phyloP scores from a whole-genome alignment of 208 protist genomes.

The Wallacemonas sp. region DNA sequence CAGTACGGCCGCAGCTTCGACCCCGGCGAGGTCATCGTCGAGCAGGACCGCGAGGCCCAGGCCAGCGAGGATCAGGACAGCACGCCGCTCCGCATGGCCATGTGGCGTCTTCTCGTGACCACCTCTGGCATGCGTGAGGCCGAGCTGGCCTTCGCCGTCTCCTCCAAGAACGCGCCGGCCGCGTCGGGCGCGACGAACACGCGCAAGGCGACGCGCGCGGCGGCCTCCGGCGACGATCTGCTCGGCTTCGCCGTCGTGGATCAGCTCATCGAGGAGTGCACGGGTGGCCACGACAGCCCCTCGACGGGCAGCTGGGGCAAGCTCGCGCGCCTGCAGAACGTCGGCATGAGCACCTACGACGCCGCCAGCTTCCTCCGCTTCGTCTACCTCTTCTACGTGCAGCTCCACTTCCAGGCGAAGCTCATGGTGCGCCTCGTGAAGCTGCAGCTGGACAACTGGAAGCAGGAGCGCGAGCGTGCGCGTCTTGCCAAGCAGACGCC shows the following conservation, averaged over 20 bases:
- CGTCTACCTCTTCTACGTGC: conserved; percentile 75
- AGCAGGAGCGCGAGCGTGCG: conserved; percentile 71
- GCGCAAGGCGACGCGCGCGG: conserved; percentile 17
- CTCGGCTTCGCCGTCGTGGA: conserved; percentile 42
- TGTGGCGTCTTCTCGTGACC: conserved; percentile 79
- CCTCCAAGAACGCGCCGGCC: conserved; percentile 26
- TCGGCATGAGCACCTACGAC: conserved; percentile 54
- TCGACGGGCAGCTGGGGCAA: conserved; percentile 39
- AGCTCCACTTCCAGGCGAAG: conserved; percentile 75
- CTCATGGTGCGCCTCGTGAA: conserved; percentile 71
- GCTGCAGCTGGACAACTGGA: conserved; percentile 78
- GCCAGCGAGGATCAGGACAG: conserved; percentile 15
- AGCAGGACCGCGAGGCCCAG: conserved; percentile 13
- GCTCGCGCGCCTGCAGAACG: conserved; percentile 58
- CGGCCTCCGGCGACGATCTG: conserved; percentile 14
- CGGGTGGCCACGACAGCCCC: conserved; percentile 17
- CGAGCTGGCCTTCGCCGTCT: conserved; percentile 66
- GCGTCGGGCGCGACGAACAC: conserved; percentile 16
- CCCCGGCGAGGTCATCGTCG: conserved; percentile 44
- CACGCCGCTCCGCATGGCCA: conserved; percentile 50
- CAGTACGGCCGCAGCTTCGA: conserved; percentile 65
- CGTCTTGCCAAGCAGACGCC: conserved; percentile 53
- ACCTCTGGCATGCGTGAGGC: conserved; percentile 69
- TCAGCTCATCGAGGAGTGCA: conserved; percentile 43
- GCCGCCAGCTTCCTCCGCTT: conserved; percentile 65